Percentiles rank a stretch among this genome's conserved stretches.
These are phyloP conservation scores for Saksenaea oblongispora DNA, from an alignment of 371 early-diverging fungal genomes.

Conservation along the genomic window DNA sequence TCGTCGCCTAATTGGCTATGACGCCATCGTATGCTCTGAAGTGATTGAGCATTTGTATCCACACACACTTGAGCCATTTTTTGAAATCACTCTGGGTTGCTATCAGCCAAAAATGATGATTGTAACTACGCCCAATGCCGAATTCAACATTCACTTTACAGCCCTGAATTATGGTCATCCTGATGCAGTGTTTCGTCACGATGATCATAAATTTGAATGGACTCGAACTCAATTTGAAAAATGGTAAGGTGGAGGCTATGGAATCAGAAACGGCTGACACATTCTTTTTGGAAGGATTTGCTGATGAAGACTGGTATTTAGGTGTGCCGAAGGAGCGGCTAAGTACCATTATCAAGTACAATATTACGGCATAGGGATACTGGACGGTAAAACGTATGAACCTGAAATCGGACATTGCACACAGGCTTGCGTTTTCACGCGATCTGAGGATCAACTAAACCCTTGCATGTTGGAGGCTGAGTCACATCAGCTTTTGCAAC, in stretches of 20 bases:
- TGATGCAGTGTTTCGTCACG: slow-evolving; percentile 67
- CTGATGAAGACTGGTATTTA: slow-evolving; percentile 11
- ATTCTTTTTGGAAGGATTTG: not conserved
- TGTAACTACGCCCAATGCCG: slow-evolving; percentile 83
- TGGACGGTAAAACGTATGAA: slow-evolving; percentile 35
- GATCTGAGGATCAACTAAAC: not conserved
- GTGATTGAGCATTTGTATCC: slow-evolving; percentile 81
- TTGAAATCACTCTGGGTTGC: slow-evolving; percentile 59
- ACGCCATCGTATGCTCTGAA: slow-evolving; percentile 70
- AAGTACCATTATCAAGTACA: slow-evolving; percentile 65
- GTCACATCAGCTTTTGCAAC: slow-evolving; percentile 28
- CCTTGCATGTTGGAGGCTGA: not conserved
- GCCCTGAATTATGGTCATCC: slow-evolving; percentile 74
- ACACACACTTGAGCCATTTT: slow-evolving; percentile 53
- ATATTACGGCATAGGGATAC: slow-evolving; percentile 74
- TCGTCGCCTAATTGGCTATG: slow-evolving; percentile 41
- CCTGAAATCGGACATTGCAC: slow-evolving; percentile 68
- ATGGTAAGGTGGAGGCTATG: slow-evolving; percentile 60
- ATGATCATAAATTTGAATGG: slow-evolving; percentile 96
- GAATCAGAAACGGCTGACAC: not conserved
- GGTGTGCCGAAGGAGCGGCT: slow-evolving; percentile 54
- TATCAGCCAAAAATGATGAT: slow-evolving; percentile 69
- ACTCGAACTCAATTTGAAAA: slow-evolving; percentile 77
- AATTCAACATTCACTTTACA: slow-evolving; percentile 87
- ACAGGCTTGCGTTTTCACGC: slow-evolving; percentile 75